phyloP scores from a whole-genome alignment of 495 filamentous ascomycete genomes.

The Penicillium psychrofluorescens region DNA sequence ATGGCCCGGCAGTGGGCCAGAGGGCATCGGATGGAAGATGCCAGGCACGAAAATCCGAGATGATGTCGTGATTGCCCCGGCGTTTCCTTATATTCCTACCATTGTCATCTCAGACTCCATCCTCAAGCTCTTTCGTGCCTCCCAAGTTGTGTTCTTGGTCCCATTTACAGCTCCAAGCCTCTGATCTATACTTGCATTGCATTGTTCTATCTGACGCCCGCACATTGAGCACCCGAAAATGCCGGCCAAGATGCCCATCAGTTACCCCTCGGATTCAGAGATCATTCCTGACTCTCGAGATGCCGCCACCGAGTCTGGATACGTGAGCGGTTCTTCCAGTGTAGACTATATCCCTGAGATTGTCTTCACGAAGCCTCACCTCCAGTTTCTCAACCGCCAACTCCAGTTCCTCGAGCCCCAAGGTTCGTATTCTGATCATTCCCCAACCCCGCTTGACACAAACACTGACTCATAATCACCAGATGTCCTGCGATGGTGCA shows the following conservation, averaged over 20 bases:
- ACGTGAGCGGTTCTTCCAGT: constrained; percentile 68
- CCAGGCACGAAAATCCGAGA: constrained; percentile 14
- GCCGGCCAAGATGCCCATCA: constrained; percentile 32
- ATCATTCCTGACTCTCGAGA: constrained; percentile 33
- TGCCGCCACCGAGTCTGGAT: constrained; percentile 69
- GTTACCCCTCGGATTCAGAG: constrained; percentile 28
- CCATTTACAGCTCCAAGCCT: constrained; percentile 1
- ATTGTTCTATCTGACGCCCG: neutral
- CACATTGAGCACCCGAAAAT: constrained; percentile 16
- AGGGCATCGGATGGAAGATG: constrained; percentile 16
- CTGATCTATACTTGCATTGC: constrained; percentile 1
- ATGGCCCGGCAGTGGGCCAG: constrained; percentile 13
- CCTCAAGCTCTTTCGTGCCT: constrained; percentile 7
- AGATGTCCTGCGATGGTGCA: constrained; percentile 90
- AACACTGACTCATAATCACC: constrained; percentile 17
- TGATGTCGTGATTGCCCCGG: constrained; percentile 33
- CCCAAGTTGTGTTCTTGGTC: neutral
- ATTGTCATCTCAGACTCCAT: constrained; percentile 19
- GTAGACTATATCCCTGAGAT: constrained; percentile 63
- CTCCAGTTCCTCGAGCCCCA: constrained; percentile 73
- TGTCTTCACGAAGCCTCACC: constrained; percentile 80
- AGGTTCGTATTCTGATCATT: constrained; percentile 35
- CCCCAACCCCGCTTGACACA: constrained; percentile 2
- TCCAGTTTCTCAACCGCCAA: constrained; percentile 83
- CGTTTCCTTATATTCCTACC: constrained; percentile 22